phyloP scores from a whole-genome alignment of 2,329 filamentous ascomycete genomes.

The Stylonectria norvegica region DNA sequence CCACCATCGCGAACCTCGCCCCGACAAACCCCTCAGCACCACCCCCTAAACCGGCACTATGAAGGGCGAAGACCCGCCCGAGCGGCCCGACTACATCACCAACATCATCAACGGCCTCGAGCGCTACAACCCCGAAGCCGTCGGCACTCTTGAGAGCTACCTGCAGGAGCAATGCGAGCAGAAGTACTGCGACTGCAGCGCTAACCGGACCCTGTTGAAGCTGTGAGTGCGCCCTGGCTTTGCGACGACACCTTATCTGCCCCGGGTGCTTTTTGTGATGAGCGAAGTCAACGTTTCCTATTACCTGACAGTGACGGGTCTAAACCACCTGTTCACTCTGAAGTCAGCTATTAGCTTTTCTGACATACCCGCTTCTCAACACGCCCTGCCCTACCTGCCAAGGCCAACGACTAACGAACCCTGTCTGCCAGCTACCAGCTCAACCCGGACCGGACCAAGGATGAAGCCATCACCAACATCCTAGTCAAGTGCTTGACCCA shows the following conservation, averaged over 20 bases:
- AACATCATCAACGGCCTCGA: slow-evolving; percentile 95
- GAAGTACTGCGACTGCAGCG: slow-evolving; percentile 92
- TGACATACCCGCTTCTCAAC: slow-evolving; percentile 47
- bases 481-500: slow-evolving; percentile 97
- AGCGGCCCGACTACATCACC: slow-evolving; percentile 88
- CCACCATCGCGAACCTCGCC: slow-evolving; percentile 40
- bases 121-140: slow-evolving; percentile 97
- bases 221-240: slow-evolving; percentile 64
- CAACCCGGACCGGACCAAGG: slow-evolving; percentile 95
- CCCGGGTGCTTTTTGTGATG: slow-evolving; percentile 61
- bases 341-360: slow-evolving; percentile 73
- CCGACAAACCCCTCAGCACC: slow-evolving; percentile 29
- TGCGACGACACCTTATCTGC: slow-evolving; percentile 12
- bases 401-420: too few relatives aligned
- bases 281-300: slow-evolving; percentile 88
- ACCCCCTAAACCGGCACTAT: slow-evolving; percentile 42
- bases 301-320: slow-evolving; percentile 73
- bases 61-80: slow-evolving; percentile 81
- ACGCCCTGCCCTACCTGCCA: too few relatives aligned
- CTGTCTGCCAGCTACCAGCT: slow-evolving; percentile 79
- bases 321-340: slow-evolving; percentile 51
- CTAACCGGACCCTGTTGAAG: slow-evolving; percentile 93
- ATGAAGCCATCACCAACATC: slow-evolving; percentile 97
- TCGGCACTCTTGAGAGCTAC: slow-evolving; percentile 89
- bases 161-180: slow-evolving; percentile 92